Evolutionary conservation across 2,329 filamentous ascomycete species (phyloP), one percentile per base, ranked within the genome.

Genomic region (Ophiocordyceps camponoti-leonardi): DNA sequence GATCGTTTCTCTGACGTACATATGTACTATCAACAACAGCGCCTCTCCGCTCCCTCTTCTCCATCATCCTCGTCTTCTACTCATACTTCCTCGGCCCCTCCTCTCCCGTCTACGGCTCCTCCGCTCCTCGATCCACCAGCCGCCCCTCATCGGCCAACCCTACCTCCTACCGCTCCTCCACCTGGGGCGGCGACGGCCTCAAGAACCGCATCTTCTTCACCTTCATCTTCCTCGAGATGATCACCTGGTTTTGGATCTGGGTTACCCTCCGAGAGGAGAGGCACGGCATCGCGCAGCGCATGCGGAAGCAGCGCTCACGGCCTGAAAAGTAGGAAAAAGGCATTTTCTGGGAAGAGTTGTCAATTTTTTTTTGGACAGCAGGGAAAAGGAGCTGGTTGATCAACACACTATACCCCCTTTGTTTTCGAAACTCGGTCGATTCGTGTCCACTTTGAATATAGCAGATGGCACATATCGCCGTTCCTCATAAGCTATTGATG

Each of bases 161-260:
- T 52, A 62, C 64, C 0, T 52, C 57, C 5, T 55, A 60, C 1
- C 48, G 58, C 44, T 60, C 64, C 31, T 57, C 60, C 43, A 55
- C 60, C 57, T 72, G 62, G 71, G 78, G 64, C 50, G 69, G 77
- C 44, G 81, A 87, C 50, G 73, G 75, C 22, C 62, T 94, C 54
- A 86, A 88, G 67, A 94, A 93, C 59, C 76, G 86, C 44, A 67
- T 94, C 39, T 77, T 94, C 39, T 93, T 95, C 58, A 79, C 83
- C 0, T 92, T 86, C 63, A 79, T 78, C 10, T 92, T 94, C 55
- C 58, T 94, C 57, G 88, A 95, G 67, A 76, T 86, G 60, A 69
- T 86, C 52, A 73, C 75, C 49, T 94, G 87, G 86, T 87, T 94
- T 62, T 94, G 87, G 87, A 78, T 77, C 22, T 86, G 79, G 71